A percentile compares a stretch with the other conserved stretches of the same genome.
phyloP scores from a whole-genome alignment of 352 stramenopile genomes.

The Phytophthora pisi region DNA sequence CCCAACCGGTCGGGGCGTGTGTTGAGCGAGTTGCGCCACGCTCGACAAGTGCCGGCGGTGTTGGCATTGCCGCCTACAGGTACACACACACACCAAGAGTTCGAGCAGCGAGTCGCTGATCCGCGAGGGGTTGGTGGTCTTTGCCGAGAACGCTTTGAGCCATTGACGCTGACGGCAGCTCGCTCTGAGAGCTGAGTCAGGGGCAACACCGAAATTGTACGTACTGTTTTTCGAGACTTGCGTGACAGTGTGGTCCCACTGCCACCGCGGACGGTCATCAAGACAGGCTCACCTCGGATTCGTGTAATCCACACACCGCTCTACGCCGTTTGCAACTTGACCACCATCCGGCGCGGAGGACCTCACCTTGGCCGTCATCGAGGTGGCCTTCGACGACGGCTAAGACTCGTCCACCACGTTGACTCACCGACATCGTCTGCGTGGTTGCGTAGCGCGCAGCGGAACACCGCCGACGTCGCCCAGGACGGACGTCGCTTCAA shows the following conservation, averaged over 20 bases:
- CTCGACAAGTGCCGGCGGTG: no score
- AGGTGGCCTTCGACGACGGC: background rate
- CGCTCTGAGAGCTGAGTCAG: background rate
- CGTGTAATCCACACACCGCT: background rate
- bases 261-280: background rate
- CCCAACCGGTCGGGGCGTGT: background rate
- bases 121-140: no score
- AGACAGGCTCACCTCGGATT: background rate
- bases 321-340: background rate
- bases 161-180: no score
- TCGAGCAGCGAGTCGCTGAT: no score
- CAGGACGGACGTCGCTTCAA: background rate
- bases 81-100: no score
- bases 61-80: no score
- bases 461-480: background rate
- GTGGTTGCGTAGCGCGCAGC: background rate
- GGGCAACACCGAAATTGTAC: background rate
- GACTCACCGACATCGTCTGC: background rate
- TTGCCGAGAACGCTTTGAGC: no score
- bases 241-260: background rate
- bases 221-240: background rate
- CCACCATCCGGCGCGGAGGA: background rate
- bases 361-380: background rate
- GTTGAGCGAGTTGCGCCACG: background rate
- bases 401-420: background rate